phyloP scores from a whole-genome alignment of 2,329 filamentous ascomycete species.

The Tympanopsis confertula region DNA sequence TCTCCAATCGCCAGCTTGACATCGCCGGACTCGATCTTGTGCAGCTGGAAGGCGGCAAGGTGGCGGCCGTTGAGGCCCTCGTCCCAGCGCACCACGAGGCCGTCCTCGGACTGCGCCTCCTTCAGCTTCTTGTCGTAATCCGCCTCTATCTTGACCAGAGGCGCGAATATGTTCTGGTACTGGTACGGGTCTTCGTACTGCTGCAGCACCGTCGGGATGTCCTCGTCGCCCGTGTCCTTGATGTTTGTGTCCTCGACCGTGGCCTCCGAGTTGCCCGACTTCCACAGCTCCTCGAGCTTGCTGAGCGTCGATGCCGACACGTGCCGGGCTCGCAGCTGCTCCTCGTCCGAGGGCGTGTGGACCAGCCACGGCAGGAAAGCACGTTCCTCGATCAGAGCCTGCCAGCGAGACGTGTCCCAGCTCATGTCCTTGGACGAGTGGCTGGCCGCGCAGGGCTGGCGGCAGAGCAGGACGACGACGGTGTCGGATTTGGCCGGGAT shows the following conservation, averaged over 20 bases:
- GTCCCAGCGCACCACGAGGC: constrained; percentile 84
- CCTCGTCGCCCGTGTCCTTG: constrained; percentile 81
- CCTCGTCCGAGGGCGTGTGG: constrained; percentile 75
- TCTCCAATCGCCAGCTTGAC: constrained; percentile 96
- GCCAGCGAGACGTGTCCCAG: constrained; percentile 97
- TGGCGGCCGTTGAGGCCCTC: constrained; percentile 95
- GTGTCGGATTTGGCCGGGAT: constrained; percentile 98
- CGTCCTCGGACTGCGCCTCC: constrained; percentile 93
- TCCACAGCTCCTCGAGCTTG: constrained; percentile 96
- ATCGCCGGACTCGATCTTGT: constrained; percentile 93
- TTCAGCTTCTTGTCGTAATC: constrained; percentile 99
- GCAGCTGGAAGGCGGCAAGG: constrained; percentile 84
- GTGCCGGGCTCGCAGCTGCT: constrained; percentile 89
- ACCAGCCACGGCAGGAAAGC: constrained; percentile 94
- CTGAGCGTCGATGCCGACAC: constrained; percentile 89
- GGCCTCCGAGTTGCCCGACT: constrained; percentile 77
- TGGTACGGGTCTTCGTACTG: constrained; percentile 97
- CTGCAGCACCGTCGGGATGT: constrained; percentile 80
- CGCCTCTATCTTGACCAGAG: constrained; percentile 95
- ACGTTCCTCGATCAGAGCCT: constrained; percentile 91
- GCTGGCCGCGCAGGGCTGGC: constrained; percentile 88
- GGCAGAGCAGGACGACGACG: constrained; percentile 89
- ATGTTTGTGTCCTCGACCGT: constrained; percentile 89
- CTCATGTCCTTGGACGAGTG: constrained; percentile 98
- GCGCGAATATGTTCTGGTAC: constrained; percentile 97